Evolutionary conservation across 768 basidiomycete genomes (phyloP).

Genomic region (Boletus sensibilis): DNA sequence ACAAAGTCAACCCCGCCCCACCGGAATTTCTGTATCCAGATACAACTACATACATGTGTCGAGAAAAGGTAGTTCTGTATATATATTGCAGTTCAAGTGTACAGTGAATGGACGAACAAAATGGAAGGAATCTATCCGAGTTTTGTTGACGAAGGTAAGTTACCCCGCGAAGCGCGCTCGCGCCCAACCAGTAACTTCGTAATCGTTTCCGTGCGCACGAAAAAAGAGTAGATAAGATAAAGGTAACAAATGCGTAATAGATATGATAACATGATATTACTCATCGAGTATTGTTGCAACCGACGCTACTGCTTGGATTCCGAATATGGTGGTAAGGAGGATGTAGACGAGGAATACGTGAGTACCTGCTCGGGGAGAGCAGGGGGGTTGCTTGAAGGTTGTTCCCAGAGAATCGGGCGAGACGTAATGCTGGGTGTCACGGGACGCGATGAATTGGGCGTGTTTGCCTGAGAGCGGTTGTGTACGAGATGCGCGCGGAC

Average conservation of each 20-base stretch:
- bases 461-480: conserved; percentile 82
- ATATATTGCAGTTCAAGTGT: conserved; percentile 8
- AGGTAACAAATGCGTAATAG: conserved; percentile 26
- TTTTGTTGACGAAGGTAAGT: background rate
- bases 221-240: conserved; percentile 21
- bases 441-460: conserved; percentile 65
- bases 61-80: background rate
- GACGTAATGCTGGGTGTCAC: conserved; percentile 50
- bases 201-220: background rate
- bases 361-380: conserved; percentile 12
- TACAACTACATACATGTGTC: background rate
- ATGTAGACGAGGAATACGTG: conserved; percentile 38
- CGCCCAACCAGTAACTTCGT: background rate
- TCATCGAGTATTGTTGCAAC: conserved; percentile 1
- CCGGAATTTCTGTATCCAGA: too few relatives aligned
- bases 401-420: conserved; percentile 25
- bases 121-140: conserved; percentile 11
- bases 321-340: conserved; percentile 45
- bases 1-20: too few relatives aligned
- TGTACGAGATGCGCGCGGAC: conserved; percentile 92
- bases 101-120: conserved; percentile 21
- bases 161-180: background rate
- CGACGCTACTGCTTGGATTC: conserved; percentile 25
- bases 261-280: conserved; percentile 13
- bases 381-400: conserved; percentile 12